A percentile compares a stretch with the other conserved stretches of the same genome.
phyloP scores from a whole-genome alignment of 495 filamentous ascomycete species.

The Jackrogersella multiformis region DNA sequence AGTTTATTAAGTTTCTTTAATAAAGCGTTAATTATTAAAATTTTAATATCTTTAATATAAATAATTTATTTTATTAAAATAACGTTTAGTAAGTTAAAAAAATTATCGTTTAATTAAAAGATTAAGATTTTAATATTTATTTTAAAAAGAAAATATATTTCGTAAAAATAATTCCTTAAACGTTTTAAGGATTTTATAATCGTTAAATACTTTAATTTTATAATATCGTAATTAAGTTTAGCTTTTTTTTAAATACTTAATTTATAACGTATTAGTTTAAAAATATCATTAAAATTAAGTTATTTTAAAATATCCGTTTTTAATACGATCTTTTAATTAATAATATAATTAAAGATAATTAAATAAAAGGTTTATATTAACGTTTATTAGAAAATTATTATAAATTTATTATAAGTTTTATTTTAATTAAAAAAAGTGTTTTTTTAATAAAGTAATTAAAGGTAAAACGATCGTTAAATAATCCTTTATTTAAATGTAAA shows the following conservation, averaged over 20 bases:
- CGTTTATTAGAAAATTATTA: neutral
- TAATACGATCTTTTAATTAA: neutral
- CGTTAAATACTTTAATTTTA: neutral
- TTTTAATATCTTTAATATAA: neutral
- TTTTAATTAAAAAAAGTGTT: neutral
- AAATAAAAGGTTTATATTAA: neutral
- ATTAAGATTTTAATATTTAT: neutral
- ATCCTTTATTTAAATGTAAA: neutral
- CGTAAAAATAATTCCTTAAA: neutral
- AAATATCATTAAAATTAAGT: neutral
- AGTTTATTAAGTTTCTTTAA: neutral
- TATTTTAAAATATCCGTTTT: neutral
- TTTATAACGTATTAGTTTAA: neutral
- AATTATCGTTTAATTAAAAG: too few species aligned
- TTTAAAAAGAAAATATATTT: neutral
- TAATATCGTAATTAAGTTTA: neutral
- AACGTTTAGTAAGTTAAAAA: neutral
- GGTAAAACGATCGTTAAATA: neutral
- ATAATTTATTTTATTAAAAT: neutral
- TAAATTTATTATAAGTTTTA: neutral
- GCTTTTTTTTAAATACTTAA: neutral
- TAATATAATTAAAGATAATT: neutral
- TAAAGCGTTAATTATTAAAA: neutral
- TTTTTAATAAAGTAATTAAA: neutral
- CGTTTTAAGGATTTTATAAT: slow-evolving; percentile 1